Conservation (phyloP, 2,329 filamentous ascomycete genomes). For the Chalaropsis thielavioides region DNA sequence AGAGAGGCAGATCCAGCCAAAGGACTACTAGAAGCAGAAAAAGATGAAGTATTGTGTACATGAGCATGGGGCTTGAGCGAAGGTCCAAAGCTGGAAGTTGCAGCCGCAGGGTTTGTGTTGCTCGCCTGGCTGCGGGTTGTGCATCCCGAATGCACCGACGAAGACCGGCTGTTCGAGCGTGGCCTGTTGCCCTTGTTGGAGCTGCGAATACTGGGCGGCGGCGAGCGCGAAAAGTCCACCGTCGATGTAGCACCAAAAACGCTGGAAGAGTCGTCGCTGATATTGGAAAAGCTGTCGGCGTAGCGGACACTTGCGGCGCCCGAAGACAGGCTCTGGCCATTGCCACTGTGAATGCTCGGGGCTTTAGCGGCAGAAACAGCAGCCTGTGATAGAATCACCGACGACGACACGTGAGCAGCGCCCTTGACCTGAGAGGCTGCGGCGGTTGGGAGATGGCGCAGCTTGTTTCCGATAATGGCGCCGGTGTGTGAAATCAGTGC, state of each 20-base stretch:
- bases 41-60: not conserved
- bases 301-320: slow-evolving; percentile 28
- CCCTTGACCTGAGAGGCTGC: slow-evolving; percentile 52
- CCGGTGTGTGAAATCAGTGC: slow-evolving; percentile 91
- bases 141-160: slow-evolving; percentile 16
- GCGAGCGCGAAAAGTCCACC: slow-evolving; percentile 45
- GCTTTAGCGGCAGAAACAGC: slow-evolving; percentile 21
- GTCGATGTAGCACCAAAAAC: slow-evolving; percentile 35
- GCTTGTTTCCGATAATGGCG: slow-evolving; percentile 94
- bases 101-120: not conserved
- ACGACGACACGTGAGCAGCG: slow-evolving; percentile 38
- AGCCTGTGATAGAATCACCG: slow-evolving; percentile 41
- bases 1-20: not conserved
- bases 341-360: not conserved
- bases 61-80: slow-evolving; percentile 9
- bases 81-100: slow-evolving; percentile 7
- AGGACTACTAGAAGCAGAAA: not conserved
- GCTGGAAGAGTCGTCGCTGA: slow-evolving; percentile 44
- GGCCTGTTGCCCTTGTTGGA: slow-evolving; percentile 30
- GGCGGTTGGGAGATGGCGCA: slow-evolving; percentile 71
- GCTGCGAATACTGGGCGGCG: slow-evolving; percentile 37
- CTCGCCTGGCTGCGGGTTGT: slow-evolving; percentile 2
- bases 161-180: slow-evolving; percentile 12
- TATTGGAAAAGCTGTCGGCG: slow-evolving; percentile 33
- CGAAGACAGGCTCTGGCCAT: slow-evolving; percentile 23